Evolutionary conservation across 2,329 filamentous ascomycete species (phyloP).

Genomic region (Pseudocercospora pini-densiflorae): DNA sequence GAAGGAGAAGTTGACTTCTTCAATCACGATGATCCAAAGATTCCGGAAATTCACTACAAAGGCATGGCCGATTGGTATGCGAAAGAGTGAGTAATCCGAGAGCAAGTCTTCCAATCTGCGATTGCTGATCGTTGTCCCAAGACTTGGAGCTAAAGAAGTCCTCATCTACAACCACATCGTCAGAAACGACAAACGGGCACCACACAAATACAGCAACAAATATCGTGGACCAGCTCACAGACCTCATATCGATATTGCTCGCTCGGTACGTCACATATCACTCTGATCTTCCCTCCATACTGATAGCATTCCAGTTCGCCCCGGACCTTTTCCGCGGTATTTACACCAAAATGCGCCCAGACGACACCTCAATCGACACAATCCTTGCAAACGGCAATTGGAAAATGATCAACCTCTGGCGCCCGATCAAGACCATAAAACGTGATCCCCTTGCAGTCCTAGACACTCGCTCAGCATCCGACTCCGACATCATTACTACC

Average conservation of each 20-base stretch:
- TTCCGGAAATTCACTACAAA: background rate
- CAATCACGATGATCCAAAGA: constrained; percentile 2
- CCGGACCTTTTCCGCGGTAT: background rate
- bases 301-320: background rate
- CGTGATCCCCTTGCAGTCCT: background rate
- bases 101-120: background rate
- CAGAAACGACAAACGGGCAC: background rate
- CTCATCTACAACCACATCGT: background rate
- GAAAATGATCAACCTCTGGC: constrained; percentile 8
- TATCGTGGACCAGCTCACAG: background rate
- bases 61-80: constrained; percentile 7
- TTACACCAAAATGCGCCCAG: background rate
- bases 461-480: background rate
- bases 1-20: constrained; percentile 1
- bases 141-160: background rate
- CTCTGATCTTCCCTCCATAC: background rate
- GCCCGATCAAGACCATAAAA: background rate
- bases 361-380: background rate
- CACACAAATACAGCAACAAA: background rate
- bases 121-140: background rate
- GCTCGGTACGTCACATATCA: background rate
- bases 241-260: background rate
- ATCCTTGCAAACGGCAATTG: background rate
- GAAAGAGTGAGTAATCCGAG: background rate
- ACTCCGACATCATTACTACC: background rate